phyloP scores from a whole-genome alignment of 2,329 filamentous ascomycete genomes.

The Xylaria sp. region DNA sequence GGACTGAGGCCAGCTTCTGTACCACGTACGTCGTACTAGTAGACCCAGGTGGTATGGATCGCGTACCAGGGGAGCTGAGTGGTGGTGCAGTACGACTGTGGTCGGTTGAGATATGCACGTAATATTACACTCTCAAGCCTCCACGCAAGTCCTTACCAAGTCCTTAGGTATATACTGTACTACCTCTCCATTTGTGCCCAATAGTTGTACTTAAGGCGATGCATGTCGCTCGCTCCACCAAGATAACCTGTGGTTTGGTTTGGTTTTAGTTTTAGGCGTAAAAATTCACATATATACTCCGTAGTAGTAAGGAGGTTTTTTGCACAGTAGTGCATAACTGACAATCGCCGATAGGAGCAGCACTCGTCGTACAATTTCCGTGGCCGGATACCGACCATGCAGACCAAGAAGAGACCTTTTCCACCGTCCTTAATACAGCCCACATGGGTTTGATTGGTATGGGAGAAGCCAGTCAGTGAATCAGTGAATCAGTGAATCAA shows the following conservation, averaged over 20 bases:
- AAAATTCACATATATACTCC: slow-evolving; percentile 15
- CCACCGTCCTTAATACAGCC: slow-evolving; percentile 24
- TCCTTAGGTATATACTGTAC: slow-evolving; percentile 1
- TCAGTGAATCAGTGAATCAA: slow-evolving; percentile 4
- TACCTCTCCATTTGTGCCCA: slow-evolving; percentile 24
- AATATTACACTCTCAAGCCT: slow-evolving; percentile 39
- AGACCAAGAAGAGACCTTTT: slow-evolving; percentile 28
- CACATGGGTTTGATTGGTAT: slow-evolving; percentile 35
- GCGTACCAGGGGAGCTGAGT: slow-evolving; percentile 17
- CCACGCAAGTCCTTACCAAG: slow-evolving; percentile 14
- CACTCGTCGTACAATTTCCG: slow-evolving; percentile 34
- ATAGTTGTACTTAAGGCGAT: slow-evolving; percentile 15
- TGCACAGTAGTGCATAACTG: slow-evolving; percentile 20
- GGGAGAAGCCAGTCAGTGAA: slow-evolving; percentile 3
- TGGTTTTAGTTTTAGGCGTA: slow-evolving; percentile 19
- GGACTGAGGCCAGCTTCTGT: slow-evolving; percentile 20
- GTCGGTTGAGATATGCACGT: slow-evolving; percentile 45
- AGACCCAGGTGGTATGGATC: neutral
- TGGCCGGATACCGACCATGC: slow-evolving; percentile 38
- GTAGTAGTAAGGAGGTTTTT: slow-evolving; percentile 11
- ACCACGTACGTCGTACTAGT: neutral
- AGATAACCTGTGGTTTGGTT: slow-evolving; percentile 17
- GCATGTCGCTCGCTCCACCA: slow-evolving; percentile 25
- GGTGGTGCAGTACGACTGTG: slow-evolving; percentile 19
- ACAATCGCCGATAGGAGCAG: slow-evolving; percentile 30